Base-by-base conservation (phyloP, 805 yeast species). In the Myxozyma geophila region DNA sequence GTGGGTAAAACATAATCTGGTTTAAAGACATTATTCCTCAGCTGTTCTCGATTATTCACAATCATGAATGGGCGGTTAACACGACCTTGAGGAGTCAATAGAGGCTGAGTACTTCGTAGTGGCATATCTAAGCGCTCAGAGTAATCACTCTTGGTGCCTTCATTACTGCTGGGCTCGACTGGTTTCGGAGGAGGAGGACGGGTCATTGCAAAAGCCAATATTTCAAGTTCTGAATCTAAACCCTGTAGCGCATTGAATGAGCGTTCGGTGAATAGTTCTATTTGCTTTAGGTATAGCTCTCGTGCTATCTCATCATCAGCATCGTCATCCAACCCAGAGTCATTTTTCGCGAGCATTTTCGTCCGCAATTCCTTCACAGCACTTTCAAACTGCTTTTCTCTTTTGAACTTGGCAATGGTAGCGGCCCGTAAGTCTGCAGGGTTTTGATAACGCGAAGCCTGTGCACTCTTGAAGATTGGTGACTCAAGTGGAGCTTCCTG, bases 1-100 rank as follows among this genome's bases (percentile, higher is more conserved):
- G 98, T 90, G 1, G 99, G 99, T 36, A 93, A 80, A 33, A 82
- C 85, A 76, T 95, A 98, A 0, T 98, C 99, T 1, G 96, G 90
- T 1, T 98, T 97, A 70, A 84, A 85, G 0, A 92, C 97, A 70
- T 87, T 84, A 39, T 80, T 77, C 62, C 82, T 79, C 17, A 90
- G 68, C 52, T 87, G 84, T 43, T 84, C 85, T 63, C 85, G 81
- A 2, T 74, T 60, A 4, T 72, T 79, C 13, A 85, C 84, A 17
- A 93, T 81, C 0, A 93, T 89, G 75, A 93, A 95, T 10, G 98
- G 98, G 70, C 88, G 83, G 39, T 89, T 75, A 6, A 93, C 87
- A 74, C 87, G 88, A 2, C 98, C 98, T 46, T 83, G 83, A 60
- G 85, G 83, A 0, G 90, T 83, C 6, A 91, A 70, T 48, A 90